Conservation (phyloP, 2,329 filamentous ascomycete species). For the Chalara sp. region DNA sequence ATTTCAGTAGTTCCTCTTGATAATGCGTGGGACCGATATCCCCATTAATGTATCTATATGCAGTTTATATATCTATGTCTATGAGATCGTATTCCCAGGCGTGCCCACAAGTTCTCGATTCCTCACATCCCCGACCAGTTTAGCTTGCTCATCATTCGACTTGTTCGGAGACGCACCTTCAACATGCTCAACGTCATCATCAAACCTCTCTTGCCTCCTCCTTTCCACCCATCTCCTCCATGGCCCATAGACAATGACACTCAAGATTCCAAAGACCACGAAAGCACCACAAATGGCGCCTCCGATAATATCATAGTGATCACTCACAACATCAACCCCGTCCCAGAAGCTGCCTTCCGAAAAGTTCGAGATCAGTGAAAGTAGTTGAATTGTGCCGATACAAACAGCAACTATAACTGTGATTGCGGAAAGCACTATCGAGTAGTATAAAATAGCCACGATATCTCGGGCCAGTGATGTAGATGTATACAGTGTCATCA, state of each 20-base stretch:
- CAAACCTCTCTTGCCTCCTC: background rate
- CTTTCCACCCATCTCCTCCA: constrained; percentile 59
- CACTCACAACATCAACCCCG: constrained; percentile 67
- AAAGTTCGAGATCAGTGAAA: constrained; percentile 72
- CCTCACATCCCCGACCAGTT: background rate
- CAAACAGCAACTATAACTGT: constrained; percentile 38
- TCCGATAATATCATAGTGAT: constrained; percentile 81
- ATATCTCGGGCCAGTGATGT: constrained; percentile 70
- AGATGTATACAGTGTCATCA: constrained; percentile 89
- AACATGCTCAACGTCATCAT: constrained; percentile 1
- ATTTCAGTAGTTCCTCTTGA: no score
- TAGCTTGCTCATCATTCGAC: no score
- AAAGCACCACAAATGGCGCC: constrained; percentile 84
- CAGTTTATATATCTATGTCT: no score
- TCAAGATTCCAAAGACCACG: constrained; percentile 58
- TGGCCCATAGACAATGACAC: constrained; percentile 66
- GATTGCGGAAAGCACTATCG: constrained; percentile 34
- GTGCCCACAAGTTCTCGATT: background rate
- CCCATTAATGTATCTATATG: no score
- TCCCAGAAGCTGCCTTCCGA: constrained; percentile 82
- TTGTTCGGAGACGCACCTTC: no score
- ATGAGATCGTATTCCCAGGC: no score
- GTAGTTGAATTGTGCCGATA: constrained; percentile 78
- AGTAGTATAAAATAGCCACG: constrained; percentile 92
- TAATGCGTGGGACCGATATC: no score